phyloP scores from a whole-genome alignment of 2,329 filamentous ascomycete genomes.

The Colletotrichum neosansevieriae region DNA sequence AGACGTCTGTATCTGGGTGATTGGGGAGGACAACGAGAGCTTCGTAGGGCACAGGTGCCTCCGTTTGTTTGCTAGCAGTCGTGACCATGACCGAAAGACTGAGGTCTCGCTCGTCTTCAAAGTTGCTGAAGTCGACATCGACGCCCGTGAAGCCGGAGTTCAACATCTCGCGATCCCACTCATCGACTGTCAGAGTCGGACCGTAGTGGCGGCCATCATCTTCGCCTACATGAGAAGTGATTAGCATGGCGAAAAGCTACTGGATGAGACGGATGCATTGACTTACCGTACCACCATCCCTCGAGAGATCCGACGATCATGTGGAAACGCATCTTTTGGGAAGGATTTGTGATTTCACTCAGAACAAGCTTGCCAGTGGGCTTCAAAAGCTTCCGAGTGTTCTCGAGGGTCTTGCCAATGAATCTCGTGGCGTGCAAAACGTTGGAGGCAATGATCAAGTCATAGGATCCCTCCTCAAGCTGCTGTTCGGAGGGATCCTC shows the following conservation, averaged over 20 bases:
- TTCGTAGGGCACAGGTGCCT: not conserved
- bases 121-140: slow-evolving; percentile 26
- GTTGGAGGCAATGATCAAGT: slow-evolving; percentile 47
- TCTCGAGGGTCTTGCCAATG: slow-evolving; percentile 43
- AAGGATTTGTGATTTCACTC: slow-evolving; percentile 41
- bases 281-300: not conserved
- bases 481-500: slow-evolving; percentile 45
- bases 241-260: not conserved
- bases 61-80: not conserved
- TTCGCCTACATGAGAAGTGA: not conserved
- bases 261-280: not conserved
- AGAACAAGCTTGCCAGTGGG: slow-evolving; percentile 48
- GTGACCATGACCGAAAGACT: slow-evolving; percentile 1
- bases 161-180: not conserved
- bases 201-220: not conserved
- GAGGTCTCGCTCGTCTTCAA: not conserved
- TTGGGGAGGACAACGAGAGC: not conserved
- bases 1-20: too few species aligned
- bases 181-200: not conserved
- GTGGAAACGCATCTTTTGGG: not conserved
- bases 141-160: slow-evolving; percentile 40
- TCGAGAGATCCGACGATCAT: not conserved
- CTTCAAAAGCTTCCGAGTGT: slow-evolving; percentile 45
- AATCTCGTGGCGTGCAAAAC: slow-evolving; percentile 46
- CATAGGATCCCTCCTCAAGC: slow-evolving; percentile 44